Percentiles rank a stretch among this genome's conserved stretches.
Evolutionary conservation across 805 yeast species (phyloP).

Genomic region (Candida montana): DNA sequence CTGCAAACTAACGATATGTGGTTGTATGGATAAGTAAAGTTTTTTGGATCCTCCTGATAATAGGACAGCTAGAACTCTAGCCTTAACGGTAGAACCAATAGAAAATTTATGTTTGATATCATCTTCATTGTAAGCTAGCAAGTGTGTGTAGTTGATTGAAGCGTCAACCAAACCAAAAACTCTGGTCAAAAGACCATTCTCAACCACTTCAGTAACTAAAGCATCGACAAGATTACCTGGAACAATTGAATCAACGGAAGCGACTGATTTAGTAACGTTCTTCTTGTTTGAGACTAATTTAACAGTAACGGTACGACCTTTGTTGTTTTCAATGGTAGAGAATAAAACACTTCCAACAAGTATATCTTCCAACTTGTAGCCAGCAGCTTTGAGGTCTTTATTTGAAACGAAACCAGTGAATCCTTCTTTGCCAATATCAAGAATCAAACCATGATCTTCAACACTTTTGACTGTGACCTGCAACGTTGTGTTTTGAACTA

Average conservation of each 20-base stretch:
- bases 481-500: constrained; percentile 52
- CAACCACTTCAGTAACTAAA: constrained; percentile 50
- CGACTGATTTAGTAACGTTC: constrained; percentile 48
- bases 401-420: constrained; percentile 70
- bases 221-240: constrained; percentile 86
- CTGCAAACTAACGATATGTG: constrained; percentile 41
- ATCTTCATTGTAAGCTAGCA: constrained; percentile 40
- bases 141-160: constrained; percentile 63
- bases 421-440: constrained; percentile 60
- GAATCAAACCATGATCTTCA: constrained; percentile 88
- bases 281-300: constrained; percentile 41
- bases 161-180: constrained; percentile 73
- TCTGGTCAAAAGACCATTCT: constrained; percentile 65
- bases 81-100: constrained; percentile 61
- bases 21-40: constrained; percentile 57
- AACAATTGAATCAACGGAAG: constrained; percentile 72
- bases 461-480: constrained; percentile 75
- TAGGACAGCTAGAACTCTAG: constrained; percentile 64
- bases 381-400: constrained; percentile 49
- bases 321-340: constrained; percentile 47
- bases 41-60: constrained; percentile 49
- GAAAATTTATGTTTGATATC: constrained; percentile 56
- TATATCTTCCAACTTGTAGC: constrained; percentile 31
- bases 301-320: constrained; percentile 55
- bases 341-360: constrained; percentile 67